These are phyloP conservation scores for Sclerotinia glacialis DNA, from an alignment of 2,329 filamentous ascomycete genomes.

Conservation along the genomic window DNA sequence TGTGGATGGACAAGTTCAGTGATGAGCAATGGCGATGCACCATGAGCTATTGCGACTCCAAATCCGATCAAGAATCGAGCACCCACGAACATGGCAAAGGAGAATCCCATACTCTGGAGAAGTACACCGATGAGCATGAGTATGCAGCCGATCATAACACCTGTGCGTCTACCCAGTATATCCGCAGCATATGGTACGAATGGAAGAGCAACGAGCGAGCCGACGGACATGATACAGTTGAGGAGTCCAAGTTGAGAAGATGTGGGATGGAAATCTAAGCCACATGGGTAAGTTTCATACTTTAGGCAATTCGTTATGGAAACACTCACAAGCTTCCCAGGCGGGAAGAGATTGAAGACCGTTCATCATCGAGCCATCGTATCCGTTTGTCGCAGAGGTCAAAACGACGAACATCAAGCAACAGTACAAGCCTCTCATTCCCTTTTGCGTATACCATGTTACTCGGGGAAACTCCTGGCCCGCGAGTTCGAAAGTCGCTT, in stretches of 20 bases:
- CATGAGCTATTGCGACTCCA: slow-evolving; percentile 38
- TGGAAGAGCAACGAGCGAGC: slow-evolving; percentile 47
- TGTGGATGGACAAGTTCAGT: slow-evolving; percentile 49
- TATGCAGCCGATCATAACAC: slow-evolving; percentile 47
- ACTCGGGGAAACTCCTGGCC: slow-evolving; percentile 40
- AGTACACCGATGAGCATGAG: slow-evolving; percentile 48
- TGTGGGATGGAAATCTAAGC: slow-evolving; percentile 40
- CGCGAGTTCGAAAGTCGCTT: slow-evolving; percentile 36
- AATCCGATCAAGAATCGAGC: slow-evolving; percentile 43
- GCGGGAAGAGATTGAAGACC: slow-evolving; percentile 46
- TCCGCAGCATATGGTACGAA: slow-evolving; percentile 50
- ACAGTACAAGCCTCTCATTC: slow-evolving; percentile 55
- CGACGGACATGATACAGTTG: slow-evolving; percentile 49
- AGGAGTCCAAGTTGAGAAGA: slow-evolving; percentile 45
- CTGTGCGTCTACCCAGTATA: slow-evolving; percentile 46
- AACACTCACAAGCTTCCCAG: slow-evolving; percentile 51
- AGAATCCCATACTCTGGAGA: slow-evolving; percentile 43
- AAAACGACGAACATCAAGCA: slow-evolving; percentile 41
- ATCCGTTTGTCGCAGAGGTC: slow-evolving; percentile 50
- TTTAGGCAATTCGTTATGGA: slow-evolving; percentile 37
- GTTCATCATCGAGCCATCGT: slow-evolving; percentile 47
- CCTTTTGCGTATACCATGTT: slow-evolving; percentile 54
- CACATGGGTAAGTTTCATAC: slow-evolving; percentile 41
- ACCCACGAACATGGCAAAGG: slow-evolving; percentile 46
- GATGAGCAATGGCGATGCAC: slow-evolving; percentile 40